These are phyloP conservation scores for Starmera quercuum DNA, from an alignment of 805 yeast species.

Conservation along the genomic window DNA sequence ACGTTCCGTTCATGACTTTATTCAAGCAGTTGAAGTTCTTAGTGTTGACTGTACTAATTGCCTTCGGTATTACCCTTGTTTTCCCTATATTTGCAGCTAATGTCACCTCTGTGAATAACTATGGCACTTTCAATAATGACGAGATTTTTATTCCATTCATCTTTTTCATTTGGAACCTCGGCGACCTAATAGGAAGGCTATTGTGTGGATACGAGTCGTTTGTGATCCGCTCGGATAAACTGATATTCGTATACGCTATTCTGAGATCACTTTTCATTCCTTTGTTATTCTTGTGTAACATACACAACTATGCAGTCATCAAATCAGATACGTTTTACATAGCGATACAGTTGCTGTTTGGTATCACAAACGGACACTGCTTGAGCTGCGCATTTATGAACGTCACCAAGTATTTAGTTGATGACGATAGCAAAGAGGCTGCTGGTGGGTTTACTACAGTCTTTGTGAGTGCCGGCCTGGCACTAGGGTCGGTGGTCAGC, in stretches of 20 bases:
- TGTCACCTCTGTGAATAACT: constrained; percentile 43
- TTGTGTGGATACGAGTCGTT: constrained; percentile 43
- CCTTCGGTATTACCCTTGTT: constrained; percentile 65
- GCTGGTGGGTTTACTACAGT: constrained; percentile 92
- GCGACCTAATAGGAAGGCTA: constrained; percentile 77
- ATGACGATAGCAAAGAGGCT: constrained; percentile 70
- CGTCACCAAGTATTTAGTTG: constrained; percentile 51
- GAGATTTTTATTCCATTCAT: constrained; percentile 64
- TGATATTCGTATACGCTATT: constrained; percentile 46
- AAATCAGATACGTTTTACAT: constrained; percentile 63
- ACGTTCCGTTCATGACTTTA: constrained; percentile 52
- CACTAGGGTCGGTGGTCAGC: constrained; percentile 71
- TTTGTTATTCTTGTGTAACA: constrained; percentile 60
- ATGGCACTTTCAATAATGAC: constrained; percentile 17
- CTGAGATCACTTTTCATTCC: constrained; percentile 59
- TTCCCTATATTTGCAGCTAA: constrained; percentile 89
- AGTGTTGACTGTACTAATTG: constrained; percentile 61
- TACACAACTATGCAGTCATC: constrained; percentile 21
- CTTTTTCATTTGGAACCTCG: constrained; percentile 81
- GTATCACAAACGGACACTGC: constrained; percentile 82
- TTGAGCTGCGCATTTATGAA: constrained; percentile 75
- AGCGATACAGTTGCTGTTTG: constrained; percentile 67
- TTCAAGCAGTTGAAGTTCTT: constrained; percentile 58
- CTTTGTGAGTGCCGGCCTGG: constrained; percentile 69
- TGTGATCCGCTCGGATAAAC: constrained; percentile 34